A percentile compares a stretch with the other conserved stretches of the same genome.
Conservation (phyloP, 1,284 basidiomycete genomes). For the Malassezia sp. region DNA sequence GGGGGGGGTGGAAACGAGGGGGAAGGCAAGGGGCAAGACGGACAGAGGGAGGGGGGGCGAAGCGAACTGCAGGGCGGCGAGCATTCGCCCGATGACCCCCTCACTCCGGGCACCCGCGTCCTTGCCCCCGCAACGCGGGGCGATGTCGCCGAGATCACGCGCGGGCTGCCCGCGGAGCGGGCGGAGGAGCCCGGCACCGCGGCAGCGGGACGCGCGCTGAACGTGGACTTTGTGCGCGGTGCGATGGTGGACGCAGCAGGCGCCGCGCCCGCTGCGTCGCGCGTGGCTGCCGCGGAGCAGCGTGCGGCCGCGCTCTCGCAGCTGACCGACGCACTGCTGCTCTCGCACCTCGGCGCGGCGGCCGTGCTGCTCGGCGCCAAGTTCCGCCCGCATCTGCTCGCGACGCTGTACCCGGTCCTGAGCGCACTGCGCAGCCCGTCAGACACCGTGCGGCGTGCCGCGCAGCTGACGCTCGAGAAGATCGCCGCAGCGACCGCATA, state of each 20-base stretch:
- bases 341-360: slow-evolving; percentile 21
- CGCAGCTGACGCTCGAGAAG: slow-evolving; percentile 16
- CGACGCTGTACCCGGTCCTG: slow-evolving; percentile 30
- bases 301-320: neutral
- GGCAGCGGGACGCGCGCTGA: neutral
- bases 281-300: neutral
- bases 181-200: too few relatives aligned
- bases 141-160: too few relatives aligned
- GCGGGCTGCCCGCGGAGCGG: too few relatives aligned
- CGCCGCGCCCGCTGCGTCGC: neutral
- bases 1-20: too few relatives aligned
- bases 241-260: neutral
- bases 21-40: too few relatives aligned
- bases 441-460: slow-evolving; percentile 11
- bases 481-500: slow-evolving; percentile 34
- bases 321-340: slow-evolving; percentile 14
- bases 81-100: too few relatives aligned
- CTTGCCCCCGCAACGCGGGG: too few relatives aligned
- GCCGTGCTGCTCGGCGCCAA: slow-evolving; percentile 29
- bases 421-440: slow-evolving; percentile 23
- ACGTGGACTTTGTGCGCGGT: neutral
- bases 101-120: too few relatives aligned
- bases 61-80: too few relatives aligned
- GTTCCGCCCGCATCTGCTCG: slow-evolving; percentile 26
- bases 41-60: too few relatives aligned